These are phyloP conservation scores for Mimosa bimucronata DNA, from an alignment of 306 rosid genomes.

Conservation along the genomic window DNA sequence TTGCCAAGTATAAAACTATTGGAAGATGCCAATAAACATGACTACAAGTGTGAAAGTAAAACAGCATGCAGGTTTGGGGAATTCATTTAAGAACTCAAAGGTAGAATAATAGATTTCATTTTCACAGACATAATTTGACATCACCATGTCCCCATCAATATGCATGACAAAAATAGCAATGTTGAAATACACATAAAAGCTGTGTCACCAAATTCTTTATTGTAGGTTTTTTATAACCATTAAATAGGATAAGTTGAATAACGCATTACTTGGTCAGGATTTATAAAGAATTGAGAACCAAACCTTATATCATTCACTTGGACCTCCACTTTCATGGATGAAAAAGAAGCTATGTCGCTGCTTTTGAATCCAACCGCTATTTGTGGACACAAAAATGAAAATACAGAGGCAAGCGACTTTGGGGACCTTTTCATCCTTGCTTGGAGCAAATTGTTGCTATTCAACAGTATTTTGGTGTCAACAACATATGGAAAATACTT, in stretches of 20 bases:
- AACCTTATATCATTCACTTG: slow-evolving; percentile 88
- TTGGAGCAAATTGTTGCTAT: slow-evolving; percentile 57
- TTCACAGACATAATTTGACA: neutral
- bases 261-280: slow-evolving; percentile 15
- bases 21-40: slow-evolving; percentile 20
- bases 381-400: slow-evolving; percentile 79
- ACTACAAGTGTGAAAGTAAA: slow-evolving; percentile 14
- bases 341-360: slow-evolving; percentile 38
- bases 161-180: neutral
- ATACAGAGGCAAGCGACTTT: slow-evolving; percentile 79
- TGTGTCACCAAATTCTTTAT: slow-evolving; percentile 3
- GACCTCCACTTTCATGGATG: slow-evolving; percentile 69
- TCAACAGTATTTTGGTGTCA: slow-evolving; percentile 87
- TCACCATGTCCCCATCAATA: slow-evolving; percentile 9
- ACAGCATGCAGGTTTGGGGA: neutral
- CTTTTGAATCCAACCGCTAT: slow-evolving; percentile 60
- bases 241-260: slow-evolving; percentile 9
- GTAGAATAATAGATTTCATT: slow-evolving; percentile 29
- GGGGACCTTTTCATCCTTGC: slow-evolving; percentile 68
- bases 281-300: slow-evolving; percentile 31
- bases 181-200: neutral
- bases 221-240: slow-evolving; percentile 7
- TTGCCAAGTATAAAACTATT: slow-evolving; percentile 11
- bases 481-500: slow-evolving; percentile 70
- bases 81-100: slow-evolving; percentile 13